phyloP scores from a whole-genome alignment of 768 basidiomycete genomes.

The Mycena crocata region DNA sequence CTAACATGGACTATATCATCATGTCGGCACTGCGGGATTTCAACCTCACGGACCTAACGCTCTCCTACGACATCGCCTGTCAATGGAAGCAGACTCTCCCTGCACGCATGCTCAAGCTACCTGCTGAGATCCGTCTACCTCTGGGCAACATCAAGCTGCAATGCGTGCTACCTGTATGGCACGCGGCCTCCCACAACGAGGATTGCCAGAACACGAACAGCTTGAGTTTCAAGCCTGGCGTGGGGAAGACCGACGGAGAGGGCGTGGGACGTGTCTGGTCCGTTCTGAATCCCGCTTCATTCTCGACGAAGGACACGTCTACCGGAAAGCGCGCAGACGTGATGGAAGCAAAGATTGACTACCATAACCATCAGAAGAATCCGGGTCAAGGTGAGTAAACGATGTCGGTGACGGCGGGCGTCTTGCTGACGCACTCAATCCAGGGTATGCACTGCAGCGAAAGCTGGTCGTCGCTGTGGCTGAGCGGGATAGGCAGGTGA shows the following conservation, averaged over 20 bases:
- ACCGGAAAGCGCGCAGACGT: conserved; percentile 36
- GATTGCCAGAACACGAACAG: conserved; percentile 31
- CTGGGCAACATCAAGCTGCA: too few relatives aligned
- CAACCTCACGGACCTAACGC: conserved; percentile 27
- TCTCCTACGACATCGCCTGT: conserved; percentile 37
- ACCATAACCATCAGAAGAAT: conserved; percentile 30
- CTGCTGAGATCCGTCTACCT: not conserved
- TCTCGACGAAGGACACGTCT: conserved; percentile 46
- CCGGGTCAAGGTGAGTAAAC: conserved; percentile 11
- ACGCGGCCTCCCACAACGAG: conserved; percentile 27
- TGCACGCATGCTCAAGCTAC: not conserved
- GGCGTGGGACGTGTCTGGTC: conserved; percentile 43
- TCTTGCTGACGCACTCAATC: not conserved
- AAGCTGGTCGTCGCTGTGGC: conserved; percentile 18
- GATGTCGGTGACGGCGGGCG: too few relatives aligned
- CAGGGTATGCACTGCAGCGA: not conserved
- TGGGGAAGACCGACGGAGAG: conserved; percentile 27
- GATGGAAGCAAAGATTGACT: conserved; percentile 39
- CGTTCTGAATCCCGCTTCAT: conserved; percentile 34
- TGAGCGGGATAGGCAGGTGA: conserved; percentile 10
- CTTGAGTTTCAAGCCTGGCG: conserved; percentile 28
- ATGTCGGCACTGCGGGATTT: not conserved
- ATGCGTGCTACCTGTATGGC: conserved; percentile 25
- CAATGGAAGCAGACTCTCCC: not conserved
- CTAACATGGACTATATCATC: conserved; percentile 2